A percentile compares a stretch with the other conserved stretches of the same genome.
These are phyloP conservation scores for Lolium perenne DNA, from an alignment of 176 grass and related monocot species.

Conservation along the genomic window DNA sequence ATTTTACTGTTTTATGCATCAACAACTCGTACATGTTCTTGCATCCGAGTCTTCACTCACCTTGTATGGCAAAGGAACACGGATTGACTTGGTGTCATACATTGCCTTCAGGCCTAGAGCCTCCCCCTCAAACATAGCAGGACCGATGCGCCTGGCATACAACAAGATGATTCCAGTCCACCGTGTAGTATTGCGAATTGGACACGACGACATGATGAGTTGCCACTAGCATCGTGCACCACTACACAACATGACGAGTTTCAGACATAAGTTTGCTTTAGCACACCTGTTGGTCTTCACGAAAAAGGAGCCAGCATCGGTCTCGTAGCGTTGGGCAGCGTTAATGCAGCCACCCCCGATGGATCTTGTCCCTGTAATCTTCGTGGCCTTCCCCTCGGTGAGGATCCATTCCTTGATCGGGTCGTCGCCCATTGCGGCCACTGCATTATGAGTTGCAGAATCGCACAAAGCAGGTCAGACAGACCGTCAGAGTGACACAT, in stretches of 20 bases:
- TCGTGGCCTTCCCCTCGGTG: slow-evolving; percentile 84
- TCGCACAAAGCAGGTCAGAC: neutral
- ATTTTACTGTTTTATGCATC: neutral
- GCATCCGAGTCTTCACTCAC: slow-evolving; percentile 33
- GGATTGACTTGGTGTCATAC: slow-evolving; percentile 85
- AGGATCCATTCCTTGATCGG: slow-evolving; percentile 91
- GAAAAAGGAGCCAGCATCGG: slow-evolving; percentile 79
- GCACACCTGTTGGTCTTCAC: slow-evolving; percentile 87
- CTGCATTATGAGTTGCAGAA: no score
- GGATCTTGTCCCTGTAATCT: slow-evolving; percentile 77
- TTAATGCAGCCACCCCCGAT: slow-evolving; percentile 88
- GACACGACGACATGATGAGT: neutral
- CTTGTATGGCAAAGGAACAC: slow-evolving; percentile 90
- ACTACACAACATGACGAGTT: neutral
- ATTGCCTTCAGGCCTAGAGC: slow-evolving; percentile 87
- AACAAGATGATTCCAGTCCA: neutral
- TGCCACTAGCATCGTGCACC: neutral
- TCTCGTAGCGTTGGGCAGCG: slow-evolving; percentile 73
- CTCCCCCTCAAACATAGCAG: slow-evolving; percentile 95
- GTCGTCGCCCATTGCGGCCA: slow-evolving; percentile 70
- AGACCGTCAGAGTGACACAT: neutral
- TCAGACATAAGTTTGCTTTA: neutral
- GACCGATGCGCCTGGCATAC: slow-evolving; percentile 66
- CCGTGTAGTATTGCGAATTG: neutral
- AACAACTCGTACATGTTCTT: neutral